Evolutionary conservation across 1,139 yeast species (phyloP).

Genomic region (Waltiozyma sp.): DNA sequence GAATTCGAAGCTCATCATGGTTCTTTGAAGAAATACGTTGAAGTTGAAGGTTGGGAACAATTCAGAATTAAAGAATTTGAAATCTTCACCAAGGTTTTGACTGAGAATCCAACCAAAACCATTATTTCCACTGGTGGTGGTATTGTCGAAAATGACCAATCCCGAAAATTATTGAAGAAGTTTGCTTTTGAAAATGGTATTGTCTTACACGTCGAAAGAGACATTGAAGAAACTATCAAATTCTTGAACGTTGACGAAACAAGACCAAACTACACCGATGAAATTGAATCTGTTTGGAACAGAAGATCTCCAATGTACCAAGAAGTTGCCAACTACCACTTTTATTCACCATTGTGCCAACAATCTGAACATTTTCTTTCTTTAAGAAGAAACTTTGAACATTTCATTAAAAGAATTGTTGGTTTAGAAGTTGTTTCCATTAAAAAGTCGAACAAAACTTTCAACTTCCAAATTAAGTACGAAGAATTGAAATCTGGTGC

Average conservation of each 20-base stretch:
- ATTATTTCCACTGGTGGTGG: constrained; percentile 97
- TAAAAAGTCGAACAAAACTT: constrained; percentile 47
- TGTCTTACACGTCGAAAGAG: constrained; percentile 85
- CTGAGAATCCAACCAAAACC: constrained; percentile 33
- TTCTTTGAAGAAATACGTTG: constrained; percentile 59
- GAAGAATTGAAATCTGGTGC: constrained; percentile 19
- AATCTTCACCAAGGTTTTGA: constrained; percentile 42
- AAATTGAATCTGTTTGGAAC: constrained; percentile 72
- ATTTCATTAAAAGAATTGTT: constrained; percentile 50
- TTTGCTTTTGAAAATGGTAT: constrained; percentile 44
- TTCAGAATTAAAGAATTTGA: constrained; percentile 65
- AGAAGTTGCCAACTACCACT: constrained; percentile 69
- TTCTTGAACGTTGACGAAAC: constrained; percentile 68
- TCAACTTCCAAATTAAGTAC: constrained; percentile 51
- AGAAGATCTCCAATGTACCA: constrained; percentile 74
- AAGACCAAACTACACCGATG: constrained; percentile 79
- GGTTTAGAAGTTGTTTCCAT: constrained; percentile 37
- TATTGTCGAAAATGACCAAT: constrained; percentile 65
- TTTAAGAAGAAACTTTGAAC: constrained; percentile 48
- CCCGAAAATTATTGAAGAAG: constrained; percentile 49
- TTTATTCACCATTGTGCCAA: constrained; percentile 66
- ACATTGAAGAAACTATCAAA: constrained; percentile 65
- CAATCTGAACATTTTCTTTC: constrained; percentile 42
- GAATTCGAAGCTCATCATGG: constrained; percentile 46
- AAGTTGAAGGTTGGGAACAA: constrained; percentile 70